Evolutionary conservation across 768 basidiomycete species (phyloP).

Genomic region (Tylopilus sp.): DNA sequence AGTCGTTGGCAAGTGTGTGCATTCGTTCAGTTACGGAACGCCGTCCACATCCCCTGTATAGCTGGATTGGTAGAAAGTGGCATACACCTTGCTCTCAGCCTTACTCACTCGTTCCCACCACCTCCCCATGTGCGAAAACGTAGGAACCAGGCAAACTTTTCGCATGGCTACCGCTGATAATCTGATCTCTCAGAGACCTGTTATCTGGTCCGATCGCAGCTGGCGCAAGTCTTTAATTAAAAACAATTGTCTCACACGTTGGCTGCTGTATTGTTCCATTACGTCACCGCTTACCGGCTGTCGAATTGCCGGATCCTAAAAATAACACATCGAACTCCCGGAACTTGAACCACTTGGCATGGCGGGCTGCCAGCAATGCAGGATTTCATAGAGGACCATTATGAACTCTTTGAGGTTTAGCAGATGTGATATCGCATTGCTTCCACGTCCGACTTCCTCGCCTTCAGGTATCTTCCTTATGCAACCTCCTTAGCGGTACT

Average conservation of each 20-base stretch:
- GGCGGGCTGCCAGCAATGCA: not conserved
- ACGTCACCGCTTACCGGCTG: not conserved
- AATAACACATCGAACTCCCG: not conserved
- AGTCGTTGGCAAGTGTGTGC: no score
- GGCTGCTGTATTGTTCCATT: not conserved
- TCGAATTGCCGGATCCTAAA: not conserved
- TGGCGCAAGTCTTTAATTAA: not conserved
- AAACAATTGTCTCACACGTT: not conserved
- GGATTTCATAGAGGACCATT: not conserved
- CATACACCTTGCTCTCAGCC: not conserved
- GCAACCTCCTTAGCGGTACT: not conserved
- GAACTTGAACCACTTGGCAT: not conserved
- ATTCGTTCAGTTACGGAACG: no score
- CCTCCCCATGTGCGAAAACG: not conserved
- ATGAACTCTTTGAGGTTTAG: not conserved
- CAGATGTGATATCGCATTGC: not conserved
- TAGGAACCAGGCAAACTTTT: not conserved
- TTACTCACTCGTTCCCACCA: not conserved
- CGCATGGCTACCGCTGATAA: not conserved
- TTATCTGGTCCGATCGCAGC: conserved; percentile 1
- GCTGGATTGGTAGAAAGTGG: not conserved
- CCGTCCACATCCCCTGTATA: not conserved
- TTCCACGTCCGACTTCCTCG: not conserved
- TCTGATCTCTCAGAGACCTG: not conserved
- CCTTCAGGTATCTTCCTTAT: not conserved